Base-by-base conservation (phyloP, 441 rosid genomes). In the Croton laevigatus region DNA sequence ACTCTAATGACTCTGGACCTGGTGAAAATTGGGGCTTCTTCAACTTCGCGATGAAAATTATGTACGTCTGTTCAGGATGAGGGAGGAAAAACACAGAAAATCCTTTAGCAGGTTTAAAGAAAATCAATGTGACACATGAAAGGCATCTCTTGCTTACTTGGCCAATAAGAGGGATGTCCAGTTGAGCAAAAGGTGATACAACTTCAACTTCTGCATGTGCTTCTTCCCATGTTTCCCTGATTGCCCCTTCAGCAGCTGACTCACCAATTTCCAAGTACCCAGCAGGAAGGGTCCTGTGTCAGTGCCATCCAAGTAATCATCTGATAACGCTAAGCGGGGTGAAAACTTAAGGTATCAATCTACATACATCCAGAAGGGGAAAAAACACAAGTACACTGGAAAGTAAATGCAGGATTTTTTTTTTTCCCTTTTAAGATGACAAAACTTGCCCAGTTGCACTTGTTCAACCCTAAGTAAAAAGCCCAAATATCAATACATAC, bases 231-330 rank as follows among this genome's bases (percentile, higher is more conserved):
- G 97, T 94, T 81, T 94, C 98, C 80, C 98, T 79, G 66, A 85
- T 83, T 68, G 98, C 98, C 59, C 98, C 98, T 80, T 88, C 91
- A 1, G 94, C 91, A 59, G 97, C 94, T 53, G 98, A 94, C 80
- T 94, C 98, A 12, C 98, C 98, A 68, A 94, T 87, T 81, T 94
- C 98, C 82, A 94, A 44, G 85, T 89, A 93, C 79, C 98, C 98
- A 84, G 97, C 96, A 59, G 98, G 98, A 72, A 93, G 94, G 12
- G 97, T 93, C 98, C 98, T 93, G 76, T 45, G 68, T 68, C 59
- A 85, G 69, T 68, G 65, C 48, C 75, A 69, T 23, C 38, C 76
- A 44, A 57, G 72, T 66, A 72, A 57, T 72, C 60, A 70, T 37
- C 60, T 63, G 62, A 27, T 2, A 27, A 27, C 66, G 59, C 59